A percentile compares a stretch with the other conserved stretches of the same genome.
Conservation (phyloP, 495 filamentous ascomycete genomes). For the Talaromyces liani region DNA sequence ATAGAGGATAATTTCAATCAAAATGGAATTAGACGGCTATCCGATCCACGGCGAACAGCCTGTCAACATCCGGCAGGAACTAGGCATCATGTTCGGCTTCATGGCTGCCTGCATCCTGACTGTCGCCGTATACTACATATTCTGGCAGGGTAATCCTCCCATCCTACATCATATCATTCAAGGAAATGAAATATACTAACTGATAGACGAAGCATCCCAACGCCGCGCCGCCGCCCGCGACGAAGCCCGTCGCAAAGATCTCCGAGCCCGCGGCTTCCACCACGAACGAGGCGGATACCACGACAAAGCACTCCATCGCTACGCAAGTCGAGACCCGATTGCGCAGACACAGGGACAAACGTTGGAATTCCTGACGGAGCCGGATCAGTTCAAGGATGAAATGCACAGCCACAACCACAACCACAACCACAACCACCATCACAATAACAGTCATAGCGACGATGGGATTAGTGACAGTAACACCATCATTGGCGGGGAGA, state of each 20-base stretch:
- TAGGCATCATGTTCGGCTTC: constrained; percentile 39
- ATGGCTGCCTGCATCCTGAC: constrained; percentile 27
- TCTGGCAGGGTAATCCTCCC: constrained; percentile 28
- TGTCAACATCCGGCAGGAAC: constrained; percentile 26
- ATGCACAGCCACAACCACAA: not conserved
- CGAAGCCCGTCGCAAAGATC: constrained; percentile 27
- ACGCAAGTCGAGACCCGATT: constrained; percentile 5
- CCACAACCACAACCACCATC: not conserved
- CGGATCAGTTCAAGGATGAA: not conserved
- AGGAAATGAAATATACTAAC: not conserved
- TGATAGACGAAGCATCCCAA: constrained; percentile 15
- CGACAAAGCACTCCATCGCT: constrained; percentile 10
- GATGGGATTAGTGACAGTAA: not conserved
- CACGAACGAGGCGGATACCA: constrained; percentile 10
- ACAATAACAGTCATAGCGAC: not conserved
- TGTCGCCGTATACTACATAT: constrained; percentile 27
- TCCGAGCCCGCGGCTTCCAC: constrained; percentile 17
- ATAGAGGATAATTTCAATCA: not conserved
- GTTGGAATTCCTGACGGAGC: constrained; percentile 6
- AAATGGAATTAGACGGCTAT: not conserved
- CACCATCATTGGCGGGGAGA: not conserved
- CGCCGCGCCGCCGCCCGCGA: constrained; percentile 19
- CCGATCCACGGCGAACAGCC: not conserved
- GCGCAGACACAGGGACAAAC: constrained; percentile 8
- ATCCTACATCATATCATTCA: not conserved